Evolutionary conservation across 1,284 basidiomycete species (phyloP), one percentile per base, ranked within the genome.

Genomic region (Boletus semigastroideus): DNA sequence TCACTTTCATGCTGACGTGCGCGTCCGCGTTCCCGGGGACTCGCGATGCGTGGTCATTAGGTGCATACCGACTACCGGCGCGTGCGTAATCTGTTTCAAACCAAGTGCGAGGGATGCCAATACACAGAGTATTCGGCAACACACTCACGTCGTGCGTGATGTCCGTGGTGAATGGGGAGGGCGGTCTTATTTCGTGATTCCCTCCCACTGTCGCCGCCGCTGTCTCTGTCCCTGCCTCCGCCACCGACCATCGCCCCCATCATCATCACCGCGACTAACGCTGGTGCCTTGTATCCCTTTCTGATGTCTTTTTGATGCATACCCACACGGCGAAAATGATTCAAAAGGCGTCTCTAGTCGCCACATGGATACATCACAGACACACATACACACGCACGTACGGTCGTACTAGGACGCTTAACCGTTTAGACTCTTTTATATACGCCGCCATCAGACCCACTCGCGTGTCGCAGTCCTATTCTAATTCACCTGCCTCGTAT

Each of bases 71-170:
- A 80, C 53, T 55, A 73, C 45, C 70, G 72, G 47, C 70, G 70
- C 34, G 76, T 81, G 20, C 64, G 72, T 46, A 80, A 78, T 56
- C 62, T 80, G 40, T 74, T 80, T 38, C 79, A 80, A 55, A 75
- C 74, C 55, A 73, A 73, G 46, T 79, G 78, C 64, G 78, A 80
- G 10, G 49, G 31, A 2, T 80, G 79, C 64, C 75, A 72, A 43
- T 51, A 46, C 42, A 66, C 62, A 17, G 59, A 68, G 28, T 53
- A 64, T 28, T 54, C 25, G 25, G 25, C 55, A n/a, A 61, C 60
- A 9, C 67, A 65, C 27, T 54, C 57, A 16, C 64, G 54, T 48
- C 66, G 64, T 46, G 4, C 49, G 3, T 53, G 55, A 4, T 57
- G 52, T 33, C 50, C 34, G 1, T 56, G 56, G 54, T 68, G 53